phyloP scores from a whole-genome alignment of 2,329 filamentous ascomycete genomes.

The Dryadomyces quercus-mongolicae region DNA sequence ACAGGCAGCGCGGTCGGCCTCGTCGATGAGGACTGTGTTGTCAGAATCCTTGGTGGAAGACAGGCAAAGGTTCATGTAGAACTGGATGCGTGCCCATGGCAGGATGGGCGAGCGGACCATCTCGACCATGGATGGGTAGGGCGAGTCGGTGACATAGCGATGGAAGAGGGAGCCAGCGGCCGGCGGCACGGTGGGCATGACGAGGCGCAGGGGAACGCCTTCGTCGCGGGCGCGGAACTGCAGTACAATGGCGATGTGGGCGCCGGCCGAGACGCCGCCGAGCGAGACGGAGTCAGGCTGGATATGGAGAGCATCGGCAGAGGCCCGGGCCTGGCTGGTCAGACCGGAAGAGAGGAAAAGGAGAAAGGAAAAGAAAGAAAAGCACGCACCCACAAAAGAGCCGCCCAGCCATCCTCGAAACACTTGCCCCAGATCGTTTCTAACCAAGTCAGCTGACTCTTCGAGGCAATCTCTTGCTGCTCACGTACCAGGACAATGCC shows the following conservation, averaged over 20 bases:
- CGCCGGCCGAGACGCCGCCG: conserved; percentile 26
- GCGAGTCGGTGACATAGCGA: conserved; percentile 22
- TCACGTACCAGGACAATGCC: conserved; percentile 24
- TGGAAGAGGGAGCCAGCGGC: conserved; percentile 16
- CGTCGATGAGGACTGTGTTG: background rate
- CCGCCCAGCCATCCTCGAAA: conserved; percentile 24
- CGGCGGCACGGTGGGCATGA: conserved; percentile 21
- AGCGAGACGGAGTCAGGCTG: conserved; percentile 22
- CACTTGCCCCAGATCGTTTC: conserved; percentile 23
- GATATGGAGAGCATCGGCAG: conserved; percentile 17
- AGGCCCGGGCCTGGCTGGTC: conserved; percentile 15
- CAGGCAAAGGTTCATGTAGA: conserved; percentile 17
- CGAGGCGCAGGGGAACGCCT: conserved; percentile 22
- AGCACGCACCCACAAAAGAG: conserved; percentile 24
- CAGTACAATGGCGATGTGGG: conserved; percentile 30
- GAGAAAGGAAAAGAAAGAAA: too few species aligned
- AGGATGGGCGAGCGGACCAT: conserved; percentile 25
- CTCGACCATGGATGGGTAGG: conserved; percentile 11
- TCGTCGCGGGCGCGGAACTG: conserved; percentile 25
- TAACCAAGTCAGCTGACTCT: background rate
- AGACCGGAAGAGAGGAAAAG: background rate
- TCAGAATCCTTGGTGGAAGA: background rate
- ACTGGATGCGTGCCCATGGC: conserved; percentile 29
- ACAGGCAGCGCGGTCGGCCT: background rate
- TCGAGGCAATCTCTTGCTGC: too few species aligned